Evolutionary conservation across 495 filamentous ascomycete species (phyloP), one percentile per base, ranked within the genome.

Genomic region (Aspergillus leporis): DNA sequence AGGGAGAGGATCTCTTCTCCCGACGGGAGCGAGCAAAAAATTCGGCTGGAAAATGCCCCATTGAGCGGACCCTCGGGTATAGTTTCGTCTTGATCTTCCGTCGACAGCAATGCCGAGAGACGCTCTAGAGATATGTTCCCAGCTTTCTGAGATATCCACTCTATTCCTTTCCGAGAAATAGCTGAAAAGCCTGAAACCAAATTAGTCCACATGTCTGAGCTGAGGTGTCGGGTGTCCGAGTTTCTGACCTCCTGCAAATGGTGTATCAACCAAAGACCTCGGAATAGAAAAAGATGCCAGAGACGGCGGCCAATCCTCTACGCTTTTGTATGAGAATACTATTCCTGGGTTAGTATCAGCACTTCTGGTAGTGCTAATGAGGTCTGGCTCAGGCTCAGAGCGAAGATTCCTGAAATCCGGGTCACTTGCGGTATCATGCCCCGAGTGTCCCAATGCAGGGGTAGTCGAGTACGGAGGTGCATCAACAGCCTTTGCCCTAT

Each of bases 91-190:
- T 47, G 32, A 7, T 41, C 13, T 0, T 41, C 30, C 7, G 58
- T 30, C 5, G 48, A 43, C 19, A 58, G 9, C 1, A 22, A 34
- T 7, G 21, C 16, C 8, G 36, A 36, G 5, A 56, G 45, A 1
- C 8, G 10, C 16, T 50, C 43, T 0, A 50, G 3, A 1, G 58
- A 23, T 23, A 47, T 14, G 18, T 47, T 47, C 16, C 53, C 63
- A 19, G 56, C 30, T 21, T 65, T 61, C 19, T 40, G 52, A 18
- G 41, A 36, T 25, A 65, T 57, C 63, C 63, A 65, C 23, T 65
- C 52, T n/a, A 59, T 22, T 3, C 63, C 63, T 45, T 59, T 59
- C 18, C 9, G 41, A 25, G 63, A 61, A 30, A 61, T 25, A 16
- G 48, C 34, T n/a, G 51, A 52, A 18, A 65, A 41, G 32, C 56